phyloP scores from a whole-genome alignment of 2,329 filamentous ascomycete species.

The Coleophoma cylindrospora region DNA sequence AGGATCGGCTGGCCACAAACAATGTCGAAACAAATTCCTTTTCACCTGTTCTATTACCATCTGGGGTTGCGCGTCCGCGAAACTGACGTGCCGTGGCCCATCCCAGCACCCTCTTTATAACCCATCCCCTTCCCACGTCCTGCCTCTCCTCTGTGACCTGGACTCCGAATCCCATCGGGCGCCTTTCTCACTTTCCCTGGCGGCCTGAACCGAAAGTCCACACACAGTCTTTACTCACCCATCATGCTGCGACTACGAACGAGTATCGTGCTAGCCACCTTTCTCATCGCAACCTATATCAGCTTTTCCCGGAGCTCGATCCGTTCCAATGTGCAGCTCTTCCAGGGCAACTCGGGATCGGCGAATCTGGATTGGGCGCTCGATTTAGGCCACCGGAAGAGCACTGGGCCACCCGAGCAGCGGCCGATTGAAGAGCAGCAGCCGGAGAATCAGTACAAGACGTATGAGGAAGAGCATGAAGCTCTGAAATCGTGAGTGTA shows the following conservation, averaged over 20 bases:
- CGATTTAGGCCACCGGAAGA: not conserved
- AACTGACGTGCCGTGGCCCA: too few relatives aligned
- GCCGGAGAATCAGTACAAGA: not conserved
- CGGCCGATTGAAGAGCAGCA: not conserved
- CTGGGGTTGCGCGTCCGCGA: too few relatives aligned
- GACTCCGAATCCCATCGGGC: too few relatives aligned
- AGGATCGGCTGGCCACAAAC: too few relatives aligned
- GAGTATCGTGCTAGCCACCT: not conserved
- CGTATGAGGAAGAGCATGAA: not conserved
- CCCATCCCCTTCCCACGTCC: too few relatives aligned
- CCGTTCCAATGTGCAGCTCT: not conserved
- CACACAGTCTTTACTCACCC: too few relatives aligned
- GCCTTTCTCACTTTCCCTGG: too few relatives aligned
- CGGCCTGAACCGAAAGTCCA: too few relatives aligned
- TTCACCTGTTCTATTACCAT: too few relatives aligned
- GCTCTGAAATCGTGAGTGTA: not conserved
- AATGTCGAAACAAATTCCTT: too few relatives aligned
- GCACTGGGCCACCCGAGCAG: not conserved
- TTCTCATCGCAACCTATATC: not conserved
- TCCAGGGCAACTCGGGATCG: not conserved
- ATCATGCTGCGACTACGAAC: not conserved
- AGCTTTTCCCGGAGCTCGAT: not conserved
- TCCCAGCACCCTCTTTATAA: too few relatives aligned
- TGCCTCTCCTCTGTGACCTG: too few relatives aligned
- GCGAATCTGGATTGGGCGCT: not conserved